phyloP scores from a whole-genome alignment of 768 basidiomycete species.

The Suillus discolor region DNA sequence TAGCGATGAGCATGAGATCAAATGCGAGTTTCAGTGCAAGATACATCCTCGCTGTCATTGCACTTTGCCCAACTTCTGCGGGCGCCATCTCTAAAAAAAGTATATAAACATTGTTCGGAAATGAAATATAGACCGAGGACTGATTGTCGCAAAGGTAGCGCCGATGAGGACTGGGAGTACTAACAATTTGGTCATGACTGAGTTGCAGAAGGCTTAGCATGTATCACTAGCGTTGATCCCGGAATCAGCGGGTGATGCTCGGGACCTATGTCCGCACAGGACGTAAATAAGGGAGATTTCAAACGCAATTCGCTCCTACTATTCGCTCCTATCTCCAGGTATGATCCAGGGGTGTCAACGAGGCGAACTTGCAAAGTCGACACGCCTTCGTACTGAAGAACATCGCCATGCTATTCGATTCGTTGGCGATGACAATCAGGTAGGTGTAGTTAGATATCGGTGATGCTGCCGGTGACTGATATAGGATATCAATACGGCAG shows the following conservation, averaged over 20 bases:
- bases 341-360: background rate
- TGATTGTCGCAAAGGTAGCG: background rate
- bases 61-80: too few relatives aligned
- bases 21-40: background rate
- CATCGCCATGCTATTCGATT: background rate
- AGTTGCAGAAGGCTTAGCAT: background rate
- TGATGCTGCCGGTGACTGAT: too few relatives aligned
- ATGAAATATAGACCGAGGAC: background rate
- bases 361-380: background rate
- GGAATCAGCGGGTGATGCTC: background rate
- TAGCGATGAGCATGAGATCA: background rate
- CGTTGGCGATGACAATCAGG: background rate
- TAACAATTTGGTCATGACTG: background rate
- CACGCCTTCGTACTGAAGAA: background rate
- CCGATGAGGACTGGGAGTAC: background rate
- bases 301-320: too few relatives aligned
- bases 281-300: background rate
- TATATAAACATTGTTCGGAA: background rate
- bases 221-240: background rate
- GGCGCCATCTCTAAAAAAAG: too few relatives aligned
- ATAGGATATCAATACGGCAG: background rate
- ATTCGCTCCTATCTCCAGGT: background rate
- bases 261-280: background rate
- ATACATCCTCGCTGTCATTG: too few relatives aligned
- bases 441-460: background rate